Evolutionary conservation across 768 basidiomycete genomes (phyloP).

Genomic region (Rhizopogon vinicolor): DNA sequence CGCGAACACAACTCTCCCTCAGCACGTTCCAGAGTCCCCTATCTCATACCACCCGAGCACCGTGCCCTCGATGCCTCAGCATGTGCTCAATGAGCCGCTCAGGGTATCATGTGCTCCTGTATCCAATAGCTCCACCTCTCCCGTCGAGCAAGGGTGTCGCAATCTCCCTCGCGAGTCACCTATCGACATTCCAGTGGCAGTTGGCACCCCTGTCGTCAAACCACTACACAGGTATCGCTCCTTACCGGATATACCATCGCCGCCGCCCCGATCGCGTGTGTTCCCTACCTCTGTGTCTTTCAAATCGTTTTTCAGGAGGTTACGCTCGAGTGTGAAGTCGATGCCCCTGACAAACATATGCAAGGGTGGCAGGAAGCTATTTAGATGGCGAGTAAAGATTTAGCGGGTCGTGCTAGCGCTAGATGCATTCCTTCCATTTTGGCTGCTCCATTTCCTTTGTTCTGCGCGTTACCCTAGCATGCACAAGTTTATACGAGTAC

Average conservation of each 20-base stretch:
- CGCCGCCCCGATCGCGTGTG: slow-evolving; percentile 11
- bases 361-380: not conserved
- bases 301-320: slow-evolving; percentile 23
- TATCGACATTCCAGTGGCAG: no score
- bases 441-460: not conserved
- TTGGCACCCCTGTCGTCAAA: no score
- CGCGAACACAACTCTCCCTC: no score
- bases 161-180: slow-evolving; percentile 15
- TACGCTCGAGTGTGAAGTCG: slow-evolving; percentile 8
- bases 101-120: no score
- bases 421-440: no score
- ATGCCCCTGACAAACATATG: no score
- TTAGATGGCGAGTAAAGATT: not conserved
- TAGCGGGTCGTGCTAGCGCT: no score
- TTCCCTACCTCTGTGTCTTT: slow-evolving; percentile 7
- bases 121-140: slow-evolving; percentile 24
- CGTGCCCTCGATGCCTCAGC: no score
- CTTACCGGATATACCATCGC: slow-evolving; percentile 9
- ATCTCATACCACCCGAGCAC: no score
- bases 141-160: slow-evolving; percentile 23
- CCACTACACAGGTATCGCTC: slow-evolving; percentile 13
- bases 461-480: not conserved
- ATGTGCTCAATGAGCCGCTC: no score
- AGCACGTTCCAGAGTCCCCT: no score
- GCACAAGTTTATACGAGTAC: no score